These are phyloP conservation scores for Haplosporangium sp. DNA, from an alignment of 371 early-diverging fungal genomes.

Conservation along the genomic window DNA sequence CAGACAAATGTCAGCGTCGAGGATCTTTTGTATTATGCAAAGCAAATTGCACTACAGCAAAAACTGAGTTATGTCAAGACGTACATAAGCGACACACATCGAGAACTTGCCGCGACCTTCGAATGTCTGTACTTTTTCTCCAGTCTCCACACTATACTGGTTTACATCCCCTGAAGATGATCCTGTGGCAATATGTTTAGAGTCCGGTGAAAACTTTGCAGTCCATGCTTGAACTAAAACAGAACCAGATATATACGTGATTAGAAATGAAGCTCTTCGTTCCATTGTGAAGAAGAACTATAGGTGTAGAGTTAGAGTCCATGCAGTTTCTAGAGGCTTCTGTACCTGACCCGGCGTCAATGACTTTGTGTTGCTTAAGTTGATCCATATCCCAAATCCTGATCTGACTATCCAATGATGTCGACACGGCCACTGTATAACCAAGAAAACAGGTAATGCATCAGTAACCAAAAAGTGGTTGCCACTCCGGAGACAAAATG, in stretches of 20 bases:
- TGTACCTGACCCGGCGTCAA: slow-evolving; percentile 73
- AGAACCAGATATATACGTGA: not conserved
- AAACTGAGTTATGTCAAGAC: slow-evolving; percentile 12
- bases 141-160: slow-evolving; percentile 73
- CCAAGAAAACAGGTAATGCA: not conserved
- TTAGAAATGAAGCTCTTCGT: not conserved
- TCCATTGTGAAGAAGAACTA: no score
- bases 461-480: not conserved
- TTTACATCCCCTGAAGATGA: slow-evolving; percentile 80
- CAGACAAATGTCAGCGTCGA: not conserved
- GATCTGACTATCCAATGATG: slow-evolving; percentile 85
- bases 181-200: slow-evolving; percentile 76
- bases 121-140: slow-evolving; percentile 68
- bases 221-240: slow-evolving; percentile 77
- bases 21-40: no score
- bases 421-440: slow-evolving; percentile 72
- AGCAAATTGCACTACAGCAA: no score
- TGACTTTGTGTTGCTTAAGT: slow-evolving; percentile 61
- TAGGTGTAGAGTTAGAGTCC: not conserved
- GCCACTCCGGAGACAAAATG: no score
- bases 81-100: slow-evolving; percentile 82
- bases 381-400: slow-evolving; percentile 80
- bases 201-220: slow-evolving; percentile 78
- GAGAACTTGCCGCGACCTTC: slow-evolving; percentile 81
- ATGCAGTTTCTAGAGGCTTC: not conserved